Evolutionary conservation across 345 rosid species (phyloP).

Genomic region (Geranium brycei): DNA sequence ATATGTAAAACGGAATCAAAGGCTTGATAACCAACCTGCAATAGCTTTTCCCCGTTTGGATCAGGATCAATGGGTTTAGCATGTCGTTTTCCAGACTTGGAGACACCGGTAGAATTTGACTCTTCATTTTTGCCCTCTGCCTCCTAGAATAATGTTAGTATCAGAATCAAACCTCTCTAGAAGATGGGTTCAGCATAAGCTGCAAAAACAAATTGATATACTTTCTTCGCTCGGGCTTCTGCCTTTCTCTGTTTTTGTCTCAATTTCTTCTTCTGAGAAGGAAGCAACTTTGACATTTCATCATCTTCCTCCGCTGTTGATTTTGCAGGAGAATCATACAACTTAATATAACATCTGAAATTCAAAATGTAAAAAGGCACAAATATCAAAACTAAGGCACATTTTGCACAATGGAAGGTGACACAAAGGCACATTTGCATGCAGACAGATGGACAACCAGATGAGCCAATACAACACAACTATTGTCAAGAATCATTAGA

Average conservation of each 20-base stretch:
- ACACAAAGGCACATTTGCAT: too few species aligned
- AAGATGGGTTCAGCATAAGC: slow-evolving; percentile 3
- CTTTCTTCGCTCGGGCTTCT: slow-evolving; percentile 96
- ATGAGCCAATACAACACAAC: background rate
- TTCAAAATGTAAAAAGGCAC: slow-evolving; percentile 10
- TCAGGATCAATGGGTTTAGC: slow-evolving; percentile 91
- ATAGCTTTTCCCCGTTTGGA: slow-evolving; percentile 78
- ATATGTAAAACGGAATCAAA: background rate
- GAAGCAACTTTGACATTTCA: slow-evolving; percentile 61
- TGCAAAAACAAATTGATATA: slow-evolving; percentile 14
- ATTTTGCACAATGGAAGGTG: too few species aligned
- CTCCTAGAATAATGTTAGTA: slow-evolving; percentile 41
- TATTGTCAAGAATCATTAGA: background rate
- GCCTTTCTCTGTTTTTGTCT: slow-evolving; percentile 87
- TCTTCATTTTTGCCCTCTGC: slow-evolving; percentile 84
- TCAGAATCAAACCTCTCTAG: slow-evolving; percentile 12
- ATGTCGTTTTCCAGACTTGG: slow-evolving; percentile 79
- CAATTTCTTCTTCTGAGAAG: slow-evolving; percentile 87
- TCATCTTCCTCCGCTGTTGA: slow-evolving; percentile 66
- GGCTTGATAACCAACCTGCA: slow-evolving; percentile 51
- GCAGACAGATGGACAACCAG: background rate
- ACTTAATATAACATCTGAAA: slow-evolving; percentile 76
- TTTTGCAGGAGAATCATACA: slow-evolving; percentile 74
- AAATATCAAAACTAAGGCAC: background rate
- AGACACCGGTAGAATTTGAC: slow-evolving; percentile 45